Evolutionary conservation across 73 alveolate genomes (phyloP).

Genomic region (Paramecium caudatum): DNA sequence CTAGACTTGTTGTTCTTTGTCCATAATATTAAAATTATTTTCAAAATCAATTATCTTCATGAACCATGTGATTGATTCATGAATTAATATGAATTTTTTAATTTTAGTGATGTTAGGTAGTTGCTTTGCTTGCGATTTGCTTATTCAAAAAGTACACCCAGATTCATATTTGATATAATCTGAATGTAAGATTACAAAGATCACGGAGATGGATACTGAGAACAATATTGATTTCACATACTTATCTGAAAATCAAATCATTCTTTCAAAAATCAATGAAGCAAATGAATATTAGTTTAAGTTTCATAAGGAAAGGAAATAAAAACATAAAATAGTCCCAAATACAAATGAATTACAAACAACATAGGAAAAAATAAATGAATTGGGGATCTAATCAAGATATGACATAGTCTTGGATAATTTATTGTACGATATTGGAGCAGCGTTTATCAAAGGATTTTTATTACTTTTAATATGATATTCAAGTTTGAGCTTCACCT

Average conservation of each 20-base stretch:
- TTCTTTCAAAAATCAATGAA: background rate
- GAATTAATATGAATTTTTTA: background rate
- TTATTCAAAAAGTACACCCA: background rate
- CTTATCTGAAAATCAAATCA: background rate
- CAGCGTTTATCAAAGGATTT: background rate
- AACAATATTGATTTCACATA: background rate
- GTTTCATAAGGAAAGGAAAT: background rate
- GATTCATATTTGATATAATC: background rate
- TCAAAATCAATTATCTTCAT: conserved; percentile 20
- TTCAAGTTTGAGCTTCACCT: no score
- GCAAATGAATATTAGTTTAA: background rate
- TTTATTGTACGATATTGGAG: background rate
- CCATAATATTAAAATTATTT: no score
- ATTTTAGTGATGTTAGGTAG: background rate
- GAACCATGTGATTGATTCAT: conserved; percentile 32
- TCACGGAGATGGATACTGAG: background rate
- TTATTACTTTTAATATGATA: background rate
- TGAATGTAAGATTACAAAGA: background rate
- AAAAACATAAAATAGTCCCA: background rate
- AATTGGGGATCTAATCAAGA: background rate
- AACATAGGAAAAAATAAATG: background rate
- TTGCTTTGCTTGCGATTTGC: background rate
- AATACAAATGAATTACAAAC: background rate
- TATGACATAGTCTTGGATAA: background rate
- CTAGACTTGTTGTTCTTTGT: background rate